Evolutionary conservation across 192 early-diverging fungal species (phyloP), one percentile per base, ranked within the genome.

Genomic region (Linnemannia hyalina): DNA sequence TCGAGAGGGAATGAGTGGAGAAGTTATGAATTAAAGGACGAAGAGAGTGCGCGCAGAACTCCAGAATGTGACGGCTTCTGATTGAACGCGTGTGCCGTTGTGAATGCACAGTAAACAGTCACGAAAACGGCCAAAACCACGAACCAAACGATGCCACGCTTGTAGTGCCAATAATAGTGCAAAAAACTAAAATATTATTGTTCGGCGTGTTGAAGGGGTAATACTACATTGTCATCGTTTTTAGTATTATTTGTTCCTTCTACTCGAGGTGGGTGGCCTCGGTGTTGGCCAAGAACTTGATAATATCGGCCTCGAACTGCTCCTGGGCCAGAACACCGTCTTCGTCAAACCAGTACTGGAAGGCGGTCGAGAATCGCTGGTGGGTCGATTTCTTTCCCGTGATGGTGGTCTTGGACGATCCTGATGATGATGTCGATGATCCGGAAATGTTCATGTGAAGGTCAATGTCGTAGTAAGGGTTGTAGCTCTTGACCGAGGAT

Each of bases 311-410:
- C 73, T 93, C 89, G 80, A 95, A 92, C 65, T 71, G 86, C 55
- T 88, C 89, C 38, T 80, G 68, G 26, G 88, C 92, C 83, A 95
- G 83, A 75, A 93, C 90, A 74, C 94, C 94, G 77, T 93, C 91
- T 55, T 93, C 93, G 82, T 93, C 90, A 81, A 93, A 95, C 94
- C 94, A 95, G 73, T 80, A 83, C 35, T 88, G 86, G 81, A 93
- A 93, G 18, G 90, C 89, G 85, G 90, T 90, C 57, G 83, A 89
- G 70, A 92, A 90, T 44, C 89, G 88, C 69, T 91, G 89, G 77
- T 94, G 89, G 57, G 86, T 82, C 20, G 88, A 81, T 69, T 89
- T 90, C 42, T 89, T 89, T 26, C 89, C 83, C 26, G 89, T 82
- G 76, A 69, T 47, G 16, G 76, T 13, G 13, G 26, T 68, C 35